Base-by-base conservation (phyloP, 768 basidiomycete genomes). In the Roridomyces roridus region DNA sequence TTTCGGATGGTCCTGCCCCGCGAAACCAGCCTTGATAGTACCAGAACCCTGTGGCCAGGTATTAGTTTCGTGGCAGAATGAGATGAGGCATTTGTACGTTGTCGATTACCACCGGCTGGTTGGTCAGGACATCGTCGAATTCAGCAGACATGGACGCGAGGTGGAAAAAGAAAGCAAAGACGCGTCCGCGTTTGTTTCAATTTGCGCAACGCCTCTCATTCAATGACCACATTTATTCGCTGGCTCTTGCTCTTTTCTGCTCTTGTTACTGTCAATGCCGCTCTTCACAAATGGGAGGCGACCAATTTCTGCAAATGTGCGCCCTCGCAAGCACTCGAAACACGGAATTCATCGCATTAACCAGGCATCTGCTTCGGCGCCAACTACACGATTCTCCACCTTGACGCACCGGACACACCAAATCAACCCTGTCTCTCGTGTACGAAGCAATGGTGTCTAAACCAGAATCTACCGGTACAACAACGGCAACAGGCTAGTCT, bases 101-200 rank as follows among this genome's bases (percentile, higher is more conserved):
- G 81, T 98, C 96, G 68, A 98, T 97, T 63, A 98, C 96, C 55
- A 98, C 95, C 6, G 96, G 96, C 75, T 98, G 96, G 78, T 98
- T 98, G 55, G 96, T 96, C 72, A 97, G 85, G 64, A 94, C 92
- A 71, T 94, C 92, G 72, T 94, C 92, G 74, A 87, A 94, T 77
- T 94, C 92, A 51, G 87, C 83, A 60, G 89, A 87, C 92, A 94
- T 94, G 57, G 63, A 64, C 46, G 53, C 24, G 5, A 23, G 28
- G 54, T 47, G 42, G 43, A 5, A 37, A 36, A 10, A 51, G 59
- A 14, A 54, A 46, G 46, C 46, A 51, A 44, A 48, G 35, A 48
- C 31, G 11, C 24, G 39, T 44, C 47, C 46, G 26, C 55, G 28
- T 21, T 52, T 41, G 41, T 35, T 34, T 10, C 11, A 10, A 37